phyloP scores from a whole-genome alignment of 2,329 filamentous ascomycete genomes.

The Fusarium sp. region DNA sequence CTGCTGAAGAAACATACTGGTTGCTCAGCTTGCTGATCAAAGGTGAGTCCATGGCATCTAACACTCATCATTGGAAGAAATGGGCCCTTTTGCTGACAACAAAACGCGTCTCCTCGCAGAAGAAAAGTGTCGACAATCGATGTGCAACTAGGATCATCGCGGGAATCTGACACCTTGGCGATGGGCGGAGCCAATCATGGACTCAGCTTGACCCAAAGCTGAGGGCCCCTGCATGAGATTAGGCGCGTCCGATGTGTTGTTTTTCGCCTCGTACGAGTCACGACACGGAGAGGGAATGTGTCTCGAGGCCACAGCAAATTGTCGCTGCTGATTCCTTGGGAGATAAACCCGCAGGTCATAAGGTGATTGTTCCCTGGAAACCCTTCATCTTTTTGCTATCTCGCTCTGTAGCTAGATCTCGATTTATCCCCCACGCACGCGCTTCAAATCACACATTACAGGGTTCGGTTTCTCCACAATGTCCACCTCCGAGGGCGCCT shows the following conservation, averaged over 20 bases:
- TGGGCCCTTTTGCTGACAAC: not conserved
- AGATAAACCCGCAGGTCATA: not conserved
- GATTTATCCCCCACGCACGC: not conserved
- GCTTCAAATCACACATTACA: not conserved
- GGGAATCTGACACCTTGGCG: slow-evolving; percentile 26
- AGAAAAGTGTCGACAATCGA: slow-evolving; percentile 3
- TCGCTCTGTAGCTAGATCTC: not conserved
- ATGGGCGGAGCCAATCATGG: slow-evolving; percentile 22
- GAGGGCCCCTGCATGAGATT: slow-evolving; percentile 32
- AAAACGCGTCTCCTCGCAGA: slow-evolving; percentile 1
- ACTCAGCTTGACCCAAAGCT: slow-evolving; percentile 16
- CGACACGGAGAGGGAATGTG: not conserved
- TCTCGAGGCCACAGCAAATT: not conserved
- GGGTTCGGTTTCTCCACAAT: slow-evolving; percentile 1
- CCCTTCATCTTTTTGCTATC: slow-evolving; percentile 7
- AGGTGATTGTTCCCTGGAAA: not conserved
- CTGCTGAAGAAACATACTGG: not conserved
- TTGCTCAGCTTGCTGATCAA: not conserved
- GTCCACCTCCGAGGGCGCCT: not conserved
- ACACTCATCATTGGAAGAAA: not conserved
- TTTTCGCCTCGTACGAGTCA: slow-evolving; percentile 18
- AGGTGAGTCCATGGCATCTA: not conserved
- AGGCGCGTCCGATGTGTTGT: slow-evolving; percentile 8
- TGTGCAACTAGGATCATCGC: slow-evolving; percentile 6
- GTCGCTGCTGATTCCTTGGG: not conserved